Percentiles rank a stretch among this genome's conserved stretches.
Evolutionary conservation across 2,329 filamentous ascomycete genomes (phyloP).

Genomic region (Trichoderma koningiopsis): DNA sequence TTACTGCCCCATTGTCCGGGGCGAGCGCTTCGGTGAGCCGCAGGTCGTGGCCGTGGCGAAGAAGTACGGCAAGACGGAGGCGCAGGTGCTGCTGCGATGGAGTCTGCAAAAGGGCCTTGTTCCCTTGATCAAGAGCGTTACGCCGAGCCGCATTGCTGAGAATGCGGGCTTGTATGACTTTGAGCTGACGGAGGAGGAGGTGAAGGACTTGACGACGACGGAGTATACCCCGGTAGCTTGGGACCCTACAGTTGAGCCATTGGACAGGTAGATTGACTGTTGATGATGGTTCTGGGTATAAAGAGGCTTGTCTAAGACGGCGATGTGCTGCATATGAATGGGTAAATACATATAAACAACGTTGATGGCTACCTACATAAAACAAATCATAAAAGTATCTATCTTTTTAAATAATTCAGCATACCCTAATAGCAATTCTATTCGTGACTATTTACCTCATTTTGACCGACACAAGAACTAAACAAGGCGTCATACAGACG

Average conservation of each 20-base stretch:
- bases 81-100: constrained; percentile 80
- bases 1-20: constrained; percentile 64
- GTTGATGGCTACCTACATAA: not conserved
- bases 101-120: constrained; percentile 77
- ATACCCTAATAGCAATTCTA: not conserved
- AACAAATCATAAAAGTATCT: not conserved
- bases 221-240: constrained; percentile 59
- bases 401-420: not conserved
- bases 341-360: not conserved
- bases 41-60: constrained; percentile 65
- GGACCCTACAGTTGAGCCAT: constrained; percentile 55
- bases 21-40: constrained; percentile 70
- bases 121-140: constrained; percentile 74
- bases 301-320: not conserved
- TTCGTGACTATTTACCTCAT: no score
- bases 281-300: no score
- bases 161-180: constrained; percentile 62
- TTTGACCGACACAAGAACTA: not conserved
- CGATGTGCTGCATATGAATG: not conserved
- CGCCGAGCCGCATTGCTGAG: constrained; percentile 64
- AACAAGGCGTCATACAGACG: no score
- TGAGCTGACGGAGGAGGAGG: constrained; percentile 55
- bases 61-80: constrained; percentile 72
- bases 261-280: constrained; percentile 44
- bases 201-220: constrained; percentile 51